phyloP scores from a whole-genome alignment of 1,139 yeast genomes.

The Maudiozyma humilis region DNA sequence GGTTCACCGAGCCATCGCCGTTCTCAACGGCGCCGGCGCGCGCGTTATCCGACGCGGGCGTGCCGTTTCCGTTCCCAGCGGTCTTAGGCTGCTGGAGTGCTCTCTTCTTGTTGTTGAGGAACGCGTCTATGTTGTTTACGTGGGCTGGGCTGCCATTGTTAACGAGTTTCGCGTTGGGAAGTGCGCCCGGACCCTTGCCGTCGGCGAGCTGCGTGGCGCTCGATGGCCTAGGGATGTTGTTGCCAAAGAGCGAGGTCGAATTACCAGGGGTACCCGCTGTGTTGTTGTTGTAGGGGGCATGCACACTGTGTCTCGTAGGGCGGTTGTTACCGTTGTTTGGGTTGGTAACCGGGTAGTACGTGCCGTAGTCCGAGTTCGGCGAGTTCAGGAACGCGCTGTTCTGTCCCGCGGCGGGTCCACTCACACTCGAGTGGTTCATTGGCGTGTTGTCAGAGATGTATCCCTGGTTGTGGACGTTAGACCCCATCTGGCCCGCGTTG shows the following conservation, averaged over 20 bases:
- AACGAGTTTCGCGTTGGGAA: not conserved
- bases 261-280: not conserved
- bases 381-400: not conserved
- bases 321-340: not conserved
- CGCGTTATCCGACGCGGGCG: not conserved
- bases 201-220: not conserved
- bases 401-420: not conserved
- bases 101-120: constrained; percentile 1
- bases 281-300: not conserved
- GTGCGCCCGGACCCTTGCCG: not conserved
- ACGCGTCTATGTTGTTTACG: not conserved
- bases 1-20: constrained; percentile 8
- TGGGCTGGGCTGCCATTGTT: not conserved
- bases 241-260: not conserved
- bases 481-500: not conserved
- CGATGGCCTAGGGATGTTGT: not conserved
- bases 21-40: constrained; percentile 4
- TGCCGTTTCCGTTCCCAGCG: not conserved
- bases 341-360: not conserved
- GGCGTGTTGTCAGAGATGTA: not conserved
- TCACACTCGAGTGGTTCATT: not conserved
- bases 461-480: not conserved
- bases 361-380: constrained; percentile 1
- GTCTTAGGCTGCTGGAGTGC: not conserved
- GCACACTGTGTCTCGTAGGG: not conserved